These are phyloP conservation scores for Myrmaecium sp. DNA, from an alignment of 2,329 filamentous ascomycete genomes.

Conservation along the genomic window DNA sequence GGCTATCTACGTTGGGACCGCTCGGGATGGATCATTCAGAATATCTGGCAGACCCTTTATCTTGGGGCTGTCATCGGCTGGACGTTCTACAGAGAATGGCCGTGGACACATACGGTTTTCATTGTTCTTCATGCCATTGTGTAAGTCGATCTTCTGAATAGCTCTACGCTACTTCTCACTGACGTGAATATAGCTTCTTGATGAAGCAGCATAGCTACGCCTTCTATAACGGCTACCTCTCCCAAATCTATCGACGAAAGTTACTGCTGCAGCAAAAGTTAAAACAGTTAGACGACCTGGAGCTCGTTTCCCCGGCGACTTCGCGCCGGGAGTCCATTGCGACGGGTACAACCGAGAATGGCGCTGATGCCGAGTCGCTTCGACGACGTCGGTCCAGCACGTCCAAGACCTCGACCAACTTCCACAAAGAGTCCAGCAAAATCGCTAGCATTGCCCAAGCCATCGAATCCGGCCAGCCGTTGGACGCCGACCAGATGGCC, in stretches of 20 bases:
- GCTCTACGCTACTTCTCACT: no score
- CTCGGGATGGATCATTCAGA: constrained; percentile 57
- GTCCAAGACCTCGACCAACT: constrained; percentile 25
- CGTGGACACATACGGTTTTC: constrained; percentile 69
- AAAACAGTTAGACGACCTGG: constrained; percentile 39
- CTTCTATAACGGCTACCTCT: constrained; percentile 63
- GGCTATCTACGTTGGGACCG: constrained; percentile 50
- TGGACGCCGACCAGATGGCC: constrained; percentile 44
- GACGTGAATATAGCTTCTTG: no score
- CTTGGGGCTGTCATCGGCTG: constrained; percentile 45
- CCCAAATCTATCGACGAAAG: constrained; percentile 36
- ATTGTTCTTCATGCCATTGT: constrained; percentile 58
- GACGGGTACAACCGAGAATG: no score
- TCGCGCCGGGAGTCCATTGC: no score
- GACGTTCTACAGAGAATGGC: constrained; percentile 57
- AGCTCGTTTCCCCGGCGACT: constrained; percentile 14
- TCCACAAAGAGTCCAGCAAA: constrained; percentile 33
- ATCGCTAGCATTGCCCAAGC: constrained; percentile 44
- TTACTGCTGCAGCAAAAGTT: constrained; percentile 31
- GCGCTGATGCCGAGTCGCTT: constrained; percentile 3
- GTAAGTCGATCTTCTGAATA: no score
- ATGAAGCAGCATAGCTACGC: constrained; percentile 76
- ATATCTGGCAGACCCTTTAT: constrained; percentile 53
- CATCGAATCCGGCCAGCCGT: constrained; percentile 42
- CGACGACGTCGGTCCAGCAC: constrained; percentile 17